Percentiles rank a stretch among this genome's conserved stretches.
Conservation (phyloP, 345 rosid species). For the Eucalyptus cloeziana region DNA sequence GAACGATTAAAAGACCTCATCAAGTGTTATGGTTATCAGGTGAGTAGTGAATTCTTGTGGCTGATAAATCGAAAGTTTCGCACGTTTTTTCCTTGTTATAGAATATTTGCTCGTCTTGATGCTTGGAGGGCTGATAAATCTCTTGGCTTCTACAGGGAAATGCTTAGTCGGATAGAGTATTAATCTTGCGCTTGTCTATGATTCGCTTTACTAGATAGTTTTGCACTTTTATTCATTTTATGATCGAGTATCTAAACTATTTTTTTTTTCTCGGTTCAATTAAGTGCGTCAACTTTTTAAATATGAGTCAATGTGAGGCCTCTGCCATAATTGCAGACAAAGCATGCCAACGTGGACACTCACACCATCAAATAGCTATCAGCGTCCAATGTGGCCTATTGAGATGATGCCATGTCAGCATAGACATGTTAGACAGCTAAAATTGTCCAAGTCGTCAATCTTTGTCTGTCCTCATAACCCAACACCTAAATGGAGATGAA, state of each 20-base stretch:
- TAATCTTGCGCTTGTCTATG: neutral
- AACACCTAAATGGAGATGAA: neutral
- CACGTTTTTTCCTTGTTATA: neutral
- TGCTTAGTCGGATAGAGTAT: neutral
- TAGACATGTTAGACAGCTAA: neutral
- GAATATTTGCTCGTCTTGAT: neutral
- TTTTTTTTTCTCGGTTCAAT: neutral
- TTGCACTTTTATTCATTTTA: neutral
- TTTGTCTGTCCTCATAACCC: neutral
- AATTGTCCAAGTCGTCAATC: neutral
- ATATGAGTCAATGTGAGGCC: neutral
- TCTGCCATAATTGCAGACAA: neutral
- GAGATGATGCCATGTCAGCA: neutral
- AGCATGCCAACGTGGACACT: neutral
- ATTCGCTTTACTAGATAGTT: neutral
- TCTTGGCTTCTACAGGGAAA: neutral
- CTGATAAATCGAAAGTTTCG: neutral
- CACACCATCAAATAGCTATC: neutral
- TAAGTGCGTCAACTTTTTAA: neutral
- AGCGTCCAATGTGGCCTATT: neutral
- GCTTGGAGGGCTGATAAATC: neutral
- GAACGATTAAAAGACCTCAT: slow-evolving; percentile 45
- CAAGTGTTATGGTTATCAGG: slow-evolving; percentile 40
- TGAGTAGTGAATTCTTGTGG: neutral
- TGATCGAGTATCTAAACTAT: neutral